Evolutionary conservation across 2,329 filamentous ascomycete species (phyloP).

Genomic region (Ceratocystiopsis sp.): DNA sequence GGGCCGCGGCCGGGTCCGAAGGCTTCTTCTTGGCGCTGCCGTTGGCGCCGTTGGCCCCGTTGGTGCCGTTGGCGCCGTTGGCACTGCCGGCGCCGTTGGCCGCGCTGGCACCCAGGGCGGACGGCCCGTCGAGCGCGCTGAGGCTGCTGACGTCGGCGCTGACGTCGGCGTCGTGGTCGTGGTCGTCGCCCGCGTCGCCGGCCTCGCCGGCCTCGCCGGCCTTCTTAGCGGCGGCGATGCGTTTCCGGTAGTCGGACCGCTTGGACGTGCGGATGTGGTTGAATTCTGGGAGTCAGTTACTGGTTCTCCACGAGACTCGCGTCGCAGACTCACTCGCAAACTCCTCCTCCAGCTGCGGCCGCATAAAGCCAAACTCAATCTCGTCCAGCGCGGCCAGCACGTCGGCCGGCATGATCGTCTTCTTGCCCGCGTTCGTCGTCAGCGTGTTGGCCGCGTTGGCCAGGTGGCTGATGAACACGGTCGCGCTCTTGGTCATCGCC

Average conservation of each 20-base stretch:
- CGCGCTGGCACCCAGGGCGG: conserved; percentile 3
- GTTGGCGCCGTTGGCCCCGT: no score
- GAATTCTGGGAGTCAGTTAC: conserved; percentile 35
- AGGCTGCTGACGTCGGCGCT: conserved; percentile 4
- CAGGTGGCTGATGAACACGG: conserved; percentile 69
- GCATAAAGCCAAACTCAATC: conserved; percentile 58
- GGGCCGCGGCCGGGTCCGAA: no score
- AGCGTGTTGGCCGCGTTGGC: conserved; percentile 61
- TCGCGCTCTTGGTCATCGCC: conserved; percentile 66
- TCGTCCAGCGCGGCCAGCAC: conserved; percentile 65
- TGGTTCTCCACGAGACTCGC: background rate
- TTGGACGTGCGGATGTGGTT: conserved; percentile 58
- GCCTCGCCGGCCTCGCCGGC: conserved; percentile 14
- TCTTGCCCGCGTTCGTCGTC: conserved; percentile 49
- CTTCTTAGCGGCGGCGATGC: conserved; percentile 48
- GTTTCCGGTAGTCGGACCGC: conserved; percentile 54
- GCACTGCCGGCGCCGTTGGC: conserved; percentile 5
- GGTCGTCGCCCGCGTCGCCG: conserved; percentile 11
- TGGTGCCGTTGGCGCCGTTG: no score
- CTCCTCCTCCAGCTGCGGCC: conserved; percentile 52
- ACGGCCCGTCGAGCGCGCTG: background rate
- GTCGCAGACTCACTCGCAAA: conserved; percentile 43
- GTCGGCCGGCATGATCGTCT: conserved; percentile 60
- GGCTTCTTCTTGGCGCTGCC: no score
- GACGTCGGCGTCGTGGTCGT: conserved; percentile 8